Conservation (phyloP, 2,329 filamentous ascomycete species). For the Emergomyces pasteurianus region DNA sequence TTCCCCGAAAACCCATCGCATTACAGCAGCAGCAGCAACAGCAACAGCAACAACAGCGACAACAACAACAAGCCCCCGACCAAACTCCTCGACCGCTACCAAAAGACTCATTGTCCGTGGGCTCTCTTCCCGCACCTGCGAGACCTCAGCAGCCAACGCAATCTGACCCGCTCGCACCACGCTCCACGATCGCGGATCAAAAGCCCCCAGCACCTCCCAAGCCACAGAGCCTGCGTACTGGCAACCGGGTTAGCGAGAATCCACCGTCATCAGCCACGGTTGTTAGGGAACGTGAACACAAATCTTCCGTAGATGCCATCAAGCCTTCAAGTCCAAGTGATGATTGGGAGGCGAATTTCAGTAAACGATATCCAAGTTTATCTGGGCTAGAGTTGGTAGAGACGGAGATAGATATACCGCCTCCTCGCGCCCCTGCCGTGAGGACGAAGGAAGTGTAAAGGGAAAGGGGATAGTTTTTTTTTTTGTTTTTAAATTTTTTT, state of each 20-base stretch:
- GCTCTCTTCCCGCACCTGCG: not conserved
- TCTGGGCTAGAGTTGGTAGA: slow-evolving; percentile 82
- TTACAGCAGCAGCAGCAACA: not conserved
- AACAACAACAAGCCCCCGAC: slow-evolving; percentile 3
- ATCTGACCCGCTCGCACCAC: not conserved
- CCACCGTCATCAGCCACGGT: slow-evolving; percentile 15
- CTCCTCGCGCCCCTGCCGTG: slow-evolving; percentile 19
- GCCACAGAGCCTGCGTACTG: slow-evolving; percentile 46
- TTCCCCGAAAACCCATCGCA: slow-evolving; percentile 6
- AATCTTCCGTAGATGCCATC: not conserved
- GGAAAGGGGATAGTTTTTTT: no score
- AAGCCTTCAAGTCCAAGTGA: slow-evolving; percentile 31
- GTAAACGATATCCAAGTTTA: slow-evolving; percentile 75
- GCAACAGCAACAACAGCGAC: slow-evolving; percentile 3
- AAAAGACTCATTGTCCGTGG: slow-evolving; percentile 3
- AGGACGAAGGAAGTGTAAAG: slow-evolving; percentile 32
- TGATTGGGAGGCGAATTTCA: slow-evolving; percentile 59
- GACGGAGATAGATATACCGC: slow-evolving; percentile 41
- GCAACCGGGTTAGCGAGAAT: slow-evolving; percentile 17
- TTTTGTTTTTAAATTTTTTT: not conserved
- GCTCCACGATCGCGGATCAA: slow-evolving; percentile 16
- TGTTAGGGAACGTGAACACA: slow-evolving; percentile 14
- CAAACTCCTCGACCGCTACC: slow-evolving; percentile 2
- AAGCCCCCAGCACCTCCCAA: slow-evolving; percentile 48
- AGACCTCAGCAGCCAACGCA: not conserved